Conservation (phyloP, 2,329 filamentous ascomycete species). For the Arthrocladium fulminans region DNA sequence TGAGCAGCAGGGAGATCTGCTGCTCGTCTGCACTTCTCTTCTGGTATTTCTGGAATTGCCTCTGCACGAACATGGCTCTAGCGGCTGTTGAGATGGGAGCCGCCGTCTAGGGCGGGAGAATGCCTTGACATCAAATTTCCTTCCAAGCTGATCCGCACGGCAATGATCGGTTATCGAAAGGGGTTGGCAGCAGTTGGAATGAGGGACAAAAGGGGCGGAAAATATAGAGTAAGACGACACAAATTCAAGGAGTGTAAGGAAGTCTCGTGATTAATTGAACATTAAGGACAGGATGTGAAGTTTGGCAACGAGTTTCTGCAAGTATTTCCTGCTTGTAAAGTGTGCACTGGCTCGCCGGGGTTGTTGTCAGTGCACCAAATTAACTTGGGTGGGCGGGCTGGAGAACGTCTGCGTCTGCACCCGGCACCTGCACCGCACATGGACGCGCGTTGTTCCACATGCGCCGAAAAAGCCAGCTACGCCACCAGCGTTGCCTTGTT, state of each 20-base stretch:
- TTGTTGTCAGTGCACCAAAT: no score
- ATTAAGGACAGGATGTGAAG: background rate
- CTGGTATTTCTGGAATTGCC: conserved; percentile 64
- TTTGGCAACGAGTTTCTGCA: no score
- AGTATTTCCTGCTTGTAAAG: no score
- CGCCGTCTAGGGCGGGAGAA: conserved; percentile 6
- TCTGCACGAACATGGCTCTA: conserved; percentile 50
- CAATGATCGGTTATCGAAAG: no score
- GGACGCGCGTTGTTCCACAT: conserved; percentile 5
- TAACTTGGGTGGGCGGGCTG: no score
- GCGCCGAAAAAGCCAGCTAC: background rate
- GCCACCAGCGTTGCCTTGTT: background rate
- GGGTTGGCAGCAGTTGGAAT: background rate
- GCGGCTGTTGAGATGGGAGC: background rate
- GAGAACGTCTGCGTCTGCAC: no score
- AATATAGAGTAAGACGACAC: no score
- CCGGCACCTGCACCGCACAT: background rate
- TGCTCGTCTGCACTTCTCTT: conserved; percentile 65
- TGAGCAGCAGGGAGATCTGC: conserved; percentile 63
- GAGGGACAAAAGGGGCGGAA: background rate
- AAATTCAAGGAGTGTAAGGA: conserved; percentile 2
- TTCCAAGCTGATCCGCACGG: background rate
- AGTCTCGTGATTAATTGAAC: background rate
- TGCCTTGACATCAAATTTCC: background rate
- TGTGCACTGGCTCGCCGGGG: no score